These are phyloP conservation scores for Astrothelium subdiscretum DNA, from an alignment of 495 filamentous ascomycete genomes.

Conservation along the genomic window DNA sequence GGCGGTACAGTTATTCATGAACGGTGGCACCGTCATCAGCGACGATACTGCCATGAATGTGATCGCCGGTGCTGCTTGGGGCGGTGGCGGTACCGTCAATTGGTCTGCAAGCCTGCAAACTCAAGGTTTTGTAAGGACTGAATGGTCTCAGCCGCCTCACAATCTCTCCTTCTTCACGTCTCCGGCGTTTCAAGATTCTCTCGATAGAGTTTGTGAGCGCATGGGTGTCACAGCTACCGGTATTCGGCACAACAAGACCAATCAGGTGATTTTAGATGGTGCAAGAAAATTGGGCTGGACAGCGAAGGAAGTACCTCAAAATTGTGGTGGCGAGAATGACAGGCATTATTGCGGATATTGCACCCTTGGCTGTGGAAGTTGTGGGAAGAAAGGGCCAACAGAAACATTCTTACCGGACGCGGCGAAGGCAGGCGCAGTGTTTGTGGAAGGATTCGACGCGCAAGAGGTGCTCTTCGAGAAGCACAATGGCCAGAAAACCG, in stretches of 20 bases:
- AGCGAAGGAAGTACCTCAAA: slow-evolving; percentile 63
- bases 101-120: slow-evolving; percentile 80
- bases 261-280: slow-evolving; percentile 60
- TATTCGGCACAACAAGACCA: slow-evolving; percentile 59
- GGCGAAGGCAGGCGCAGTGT: slow-evolving; percentile 56
- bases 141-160: slow-evolving; percentile 56
- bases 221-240: slow-evolving; percentile 68
- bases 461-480: slow-evolving; percentile 57
- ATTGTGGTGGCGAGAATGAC: slow-evolving; percentile 48
- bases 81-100: slow-evolving; percentile 79
- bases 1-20: slow-evolving; percentile 45
- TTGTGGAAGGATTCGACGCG: slow-evolving; percentile 66
- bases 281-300: slow-evolving; percentile 62
- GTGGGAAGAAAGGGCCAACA: slow-evolving; percentile 66
- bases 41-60: slow-evolving; percentile 55
- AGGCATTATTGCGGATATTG: slow-evolving; percentile 71
- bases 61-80: slow-evolving; percentile 64
- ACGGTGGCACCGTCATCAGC: slow-evolving; percentile 20
- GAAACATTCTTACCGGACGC: slow-evolving; percentile 72
- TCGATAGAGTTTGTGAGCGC: slow-evolving; percentile 60
- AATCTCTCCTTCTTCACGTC: slow-evolving; percentile 71
- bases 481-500: slow-evolving; percentile 41
- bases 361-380: slow-evolving; percentile 58
- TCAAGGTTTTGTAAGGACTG: slow-evolving; percentile 65
- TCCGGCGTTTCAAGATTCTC: slow-evolving; percentile 57